Percentiles rank a stretch among this genome's conserved stretches.
These are phyloP conservation scores for Polychaeton citri DNA, from an alignment of 2,329 filamentous ascomycete species.

Conservation along the genomic window DNA sequence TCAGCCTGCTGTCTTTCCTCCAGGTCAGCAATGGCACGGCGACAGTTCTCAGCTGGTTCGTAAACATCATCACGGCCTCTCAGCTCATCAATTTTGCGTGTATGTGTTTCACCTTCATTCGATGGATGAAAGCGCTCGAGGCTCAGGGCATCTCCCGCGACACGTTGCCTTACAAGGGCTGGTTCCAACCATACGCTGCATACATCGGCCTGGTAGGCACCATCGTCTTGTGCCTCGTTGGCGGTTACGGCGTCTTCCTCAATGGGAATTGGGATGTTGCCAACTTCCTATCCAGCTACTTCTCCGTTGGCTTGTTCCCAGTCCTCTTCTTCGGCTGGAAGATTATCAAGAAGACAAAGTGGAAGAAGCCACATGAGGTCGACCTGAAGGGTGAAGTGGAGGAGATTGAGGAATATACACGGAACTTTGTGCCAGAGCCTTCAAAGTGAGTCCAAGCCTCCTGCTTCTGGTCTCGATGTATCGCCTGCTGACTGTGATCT, in stretches of 20 bases:
- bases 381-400: constrained; percentile 36
- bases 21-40: constrained; percentile 46
- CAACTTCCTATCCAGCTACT: constrained; percentile 61
- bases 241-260: constrained; percentile 65
- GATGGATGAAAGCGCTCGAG: constrained; percentile 55
- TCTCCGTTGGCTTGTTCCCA: constrained; percentile 60
- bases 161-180: constrained; percentile 55
- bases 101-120: constrained; percentile 58
- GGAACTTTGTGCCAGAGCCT: constrained; percentile 5
- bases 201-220: constrained; percentile 52
- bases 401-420: constrained; percentile 26
- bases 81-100: constrained; percentile 61
- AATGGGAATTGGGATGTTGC: constrained; percentile 53
- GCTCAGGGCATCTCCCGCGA: constrained; percentile 57
- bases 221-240: constrained; percentile 59
- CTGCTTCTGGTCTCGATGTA: not conserved
- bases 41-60: constrained; percentile 56
- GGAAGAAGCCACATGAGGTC: constrained; percentile 26
- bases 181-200: constrained; percentile 58
- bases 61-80: constrained; percentile 58
- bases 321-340: constrained; percentile 61
- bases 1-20: constrained; percentile 60
- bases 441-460: not conserved
- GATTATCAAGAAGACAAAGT: constrained; percentile 47
- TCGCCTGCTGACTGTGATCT: not conserved